Percentiles rank a stretch among this genome's conserved stretches.
Conservation (phyloP, 495 filamentous ascomycete species). For the Lasiosphaeria hispida region DNA sequence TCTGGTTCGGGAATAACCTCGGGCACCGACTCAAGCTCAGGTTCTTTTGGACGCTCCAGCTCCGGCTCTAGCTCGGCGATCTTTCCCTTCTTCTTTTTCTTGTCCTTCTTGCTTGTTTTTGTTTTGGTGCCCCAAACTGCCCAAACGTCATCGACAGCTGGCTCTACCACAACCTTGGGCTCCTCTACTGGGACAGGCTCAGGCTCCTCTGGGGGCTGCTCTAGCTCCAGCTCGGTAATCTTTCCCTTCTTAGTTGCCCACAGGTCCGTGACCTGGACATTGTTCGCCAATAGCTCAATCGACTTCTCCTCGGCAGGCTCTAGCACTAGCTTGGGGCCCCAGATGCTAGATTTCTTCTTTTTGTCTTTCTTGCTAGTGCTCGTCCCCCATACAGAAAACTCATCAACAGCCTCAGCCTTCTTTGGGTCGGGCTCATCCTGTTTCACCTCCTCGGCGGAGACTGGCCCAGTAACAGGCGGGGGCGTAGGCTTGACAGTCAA, state of each 20-base stretch:
- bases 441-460: background rate
- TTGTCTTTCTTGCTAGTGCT: no score
- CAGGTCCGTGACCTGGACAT: background rate
- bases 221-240: background rate
- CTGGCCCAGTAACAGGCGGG: background rate
- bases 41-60: no score
- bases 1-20: conserved; percentile 6
- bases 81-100: background rate
- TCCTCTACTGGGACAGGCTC: background rate
- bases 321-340: background rate
- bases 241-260: background rate
- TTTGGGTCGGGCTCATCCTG: background rate
- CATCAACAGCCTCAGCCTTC: no score
- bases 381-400: no score
- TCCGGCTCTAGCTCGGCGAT: background rate
- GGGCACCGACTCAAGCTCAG: no score
- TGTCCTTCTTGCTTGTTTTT: background rate
- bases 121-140: no score
- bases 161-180: background rate
- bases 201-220: background rate
- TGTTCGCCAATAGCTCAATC: background rate
- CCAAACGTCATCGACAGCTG: no score
- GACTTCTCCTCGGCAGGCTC: background rate
- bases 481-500: conserved; percentile 6
- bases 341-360: no score